Conservation (phyloP, 2,329 filamentous ascomycete species). For the Stromatinia cepivora region DNA sequence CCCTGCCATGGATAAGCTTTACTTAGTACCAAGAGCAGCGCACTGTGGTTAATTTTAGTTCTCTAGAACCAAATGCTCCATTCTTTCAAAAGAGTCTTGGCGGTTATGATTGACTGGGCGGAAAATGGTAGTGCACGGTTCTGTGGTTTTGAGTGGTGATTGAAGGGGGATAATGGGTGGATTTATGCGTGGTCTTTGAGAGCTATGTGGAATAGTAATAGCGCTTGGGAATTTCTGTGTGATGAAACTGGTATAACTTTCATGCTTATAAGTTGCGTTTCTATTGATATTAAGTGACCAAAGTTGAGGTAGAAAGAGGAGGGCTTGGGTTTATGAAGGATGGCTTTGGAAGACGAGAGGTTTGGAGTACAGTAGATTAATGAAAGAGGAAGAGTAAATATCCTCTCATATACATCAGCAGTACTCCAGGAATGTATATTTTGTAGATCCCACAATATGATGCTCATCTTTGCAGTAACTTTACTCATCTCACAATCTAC, state of each 20-base stretch:
- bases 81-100: slow-evolving; percentile 58
- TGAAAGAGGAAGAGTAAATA: too few relatives aligned
- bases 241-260: slow-evolving; percentile 34
- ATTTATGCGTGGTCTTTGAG: slow-evolving; percentile 46
- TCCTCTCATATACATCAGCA: too few relatives aligned
- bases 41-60: slow-evolving; percentile 49
- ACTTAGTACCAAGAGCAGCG: slow-evolving; percentile 53
- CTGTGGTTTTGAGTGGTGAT: slow-evolving; percentile 38
- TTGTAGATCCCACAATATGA: too few relatives aligned
- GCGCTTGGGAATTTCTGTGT: slow-evolving; percentile 35
- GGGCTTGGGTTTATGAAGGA: too few relatives aligned
- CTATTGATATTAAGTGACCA: slow-evolving; percentile 17
- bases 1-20: slow-evolving; percentile 51
- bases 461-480: too few relatives aligned
- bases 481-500: too few relatives aligned
- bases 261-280: slow-evolving; percentile 27
- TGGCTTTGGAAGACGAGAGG: too few relatives aligned
- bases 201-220: slow-evolving; percentile 37
- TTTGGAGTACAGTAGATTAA: too few relatives aligned
- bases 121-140: slow-evolving; percentile 53
- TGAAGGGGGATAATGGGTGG: slow-evolving; percentile 42
- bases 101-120: slow-evolving; percentile 69
- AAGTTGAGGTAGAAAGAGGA: too few relatives aligned
- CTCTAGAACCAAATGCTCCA: slow-evolving; percentile 42
- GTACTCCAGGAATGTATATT: too few relatives aligned